Conservation (phyloP, 1,284 basidiomycete genomes). For the Cutaneotrichosporon cavernicola region DNA sequence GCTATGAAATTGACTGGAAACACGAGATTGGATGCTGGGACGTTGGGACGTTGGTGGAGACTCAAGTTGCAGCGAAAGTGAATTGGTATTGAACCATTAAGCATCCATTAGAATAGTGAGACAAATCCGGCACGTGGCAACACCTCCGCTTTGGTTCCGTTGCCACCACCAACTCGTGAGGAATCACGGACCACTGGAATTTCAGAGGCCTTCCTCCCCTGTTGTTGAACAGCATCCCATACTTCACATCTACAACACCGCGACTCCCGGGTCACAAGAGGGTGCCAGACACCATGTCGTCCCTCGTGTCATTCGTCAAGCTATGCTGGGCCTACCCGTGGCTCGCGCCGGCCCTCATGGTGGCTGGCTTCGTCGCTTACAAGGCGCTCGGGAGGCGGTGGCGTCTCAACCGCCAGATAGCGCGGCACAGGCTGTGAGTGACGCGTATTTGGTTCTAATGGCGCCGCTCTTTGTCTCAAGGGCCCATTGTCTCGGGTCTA, state of each 20-base stretch:
- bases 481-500: neutral
- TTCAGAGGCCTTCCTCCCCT: neutral
- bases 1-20: neutral
- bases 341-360: neutral
- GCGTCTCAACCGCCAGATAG: conserved; percentile 8
- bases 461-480: neutral
- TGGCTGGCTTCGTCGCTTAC: conserved; percentile 6
- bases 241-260: neutral
- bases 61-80: too few relatives aligned
- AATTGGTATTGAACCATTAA: too few relatives aligned
- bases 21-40: too few relatives aligned
- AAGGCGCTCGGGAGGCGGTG: conserved; percentile 4
- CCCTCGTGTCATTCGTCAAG: conserved; percentile 9
- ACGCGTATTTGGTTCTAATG: neutral
- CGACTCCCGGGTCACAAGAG: neutral
- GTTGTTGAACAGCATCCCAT: neutral
- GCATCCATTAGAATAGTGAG: too few relatives aligned
- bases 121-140: neutral
- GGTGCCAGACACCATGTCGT: conserved; percentile 3
- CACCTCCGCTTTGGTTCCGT: neutral
- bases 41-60: too few relatives aligned
- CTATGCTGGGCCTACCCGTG: conserved; percentile 5
- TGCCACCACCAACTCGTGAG: neutral
- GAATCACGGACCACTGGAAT: neutral
- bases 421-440: conserved; percentile 16